phyloP scores from a whole-genome alignment of 2,329 filamentous ascomycete genomes.

The Clonostachys chloroleuca region DNA sequence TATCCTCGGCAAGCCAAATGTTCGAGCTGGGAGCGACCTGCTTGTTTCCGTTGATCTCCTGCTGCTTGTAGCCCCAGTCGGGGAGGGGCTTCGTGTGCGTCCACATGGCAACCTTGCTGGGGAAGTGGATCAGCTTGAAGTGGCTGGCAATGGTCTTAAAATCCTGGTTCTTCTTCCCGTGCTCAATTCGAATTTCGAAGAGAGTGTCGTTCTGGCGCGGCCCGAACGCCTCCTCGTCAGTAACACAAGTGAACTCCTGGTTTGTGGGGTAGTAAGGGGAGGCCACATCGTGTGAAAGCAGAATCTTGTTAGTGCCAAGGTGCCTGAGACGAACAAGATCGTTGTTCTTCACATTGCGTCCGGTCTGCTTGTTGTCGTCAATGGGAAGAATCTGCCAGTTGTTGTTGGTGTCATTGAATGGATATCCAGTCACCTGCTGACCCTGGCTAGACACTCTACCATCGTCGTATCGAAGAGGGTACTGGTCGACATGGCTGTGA shows the following conservation, averaged over 20 bases:
- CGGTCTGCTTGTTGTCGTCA: conserved; percentile 51
- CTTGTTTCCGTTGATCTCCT: conserved; percentile 99
- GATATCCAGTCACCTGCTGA: conserved; percentile 97
- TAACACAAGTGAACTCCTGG: conserved; percentile 91
- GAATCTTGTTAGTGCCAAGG: conserved; percentile 76
- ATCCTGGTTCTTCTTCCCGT: conserved; percentile 73
- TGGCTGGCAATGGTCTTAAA: conserved; percentile 89
- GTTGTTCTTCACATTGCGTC: conserved; percentile 71
- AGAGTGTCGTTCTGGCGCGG: conserved; percentile 81
- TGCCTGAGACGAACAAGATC: conserved; percentile 86
- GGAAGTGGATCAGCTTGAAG: conserved; percentile 93
- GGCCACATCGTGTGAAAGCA: conserved; percentile 93
- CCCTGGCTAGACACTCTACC: conserved; percentile 96
- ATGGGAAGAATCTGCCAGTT: conserved; percentile 88
- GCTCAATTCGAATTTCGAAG: conserved; percentile 88
- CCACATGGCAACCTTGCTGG: conserved; percentile 98
- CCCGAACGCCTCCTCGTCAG: conserved; percentile 66
- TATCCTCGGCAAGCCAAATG: conserved; percentile 89
- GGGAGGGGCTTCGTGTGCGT: conserved; percentile 93
- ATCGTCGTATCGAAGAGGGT: conserved; percentile 94
- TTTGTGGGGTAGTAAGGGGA: conserved; percentile 96
- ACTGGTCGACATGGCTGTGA: conserved; percentile 85
- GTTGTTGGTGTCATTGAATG: conserved; percentile 98
- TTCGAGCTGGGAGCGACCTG: conserved; percentile 86
- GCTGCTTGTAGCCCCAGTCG: conserved; percentile 95